Evolutionary conservation across 257 asterid species (phyloP), one percentile per base, ranked within the genome.

Genomic region (Rauvolfia tetraphylla): DNA sequence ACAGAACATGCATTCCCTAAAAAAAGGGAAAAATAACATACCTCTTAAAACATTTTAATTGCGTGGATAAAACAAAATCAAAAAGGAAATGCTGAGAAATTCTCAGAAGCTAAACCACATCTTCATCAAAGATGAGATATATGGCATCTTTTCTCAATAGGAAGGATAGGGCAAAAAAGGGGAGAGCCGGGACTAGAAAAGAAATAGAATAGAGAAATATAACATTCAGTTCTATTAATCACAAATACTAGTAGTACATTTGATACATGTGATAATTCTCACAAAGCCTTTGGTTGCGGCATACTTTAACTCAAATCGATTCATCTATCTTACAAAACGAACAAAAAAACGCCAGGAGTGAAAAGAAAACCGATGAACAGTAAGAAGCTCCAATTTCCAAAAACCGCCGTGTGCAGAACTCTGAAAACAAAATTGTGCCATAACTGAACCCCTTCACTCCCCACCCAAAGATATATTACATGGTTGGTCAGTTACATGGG

Each of bases 261-360:
- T 51, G 67, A 75, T 68, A 77, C 78, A 74, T 68, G 78, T 66
- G 83, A 88, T 83, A 79, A 41, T 66, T 82, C 78, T 74, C 78
- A 73, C 80, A 81, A 75, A 53, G 75, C 73, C 76, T 20, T 48
- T 74, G 46, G 51, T 66, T 51, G 48, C 67, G 23, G 58, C 75
- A 25, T 10, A 72, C 77, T 63, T 79, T 65, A 71, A 80, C 75
- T 71, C 71, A 51, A n/a, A 69, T 18, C 18, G 27, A 65, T 1
- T 76, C 71, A 74, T 82, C 89, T 84, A 88, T 82, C 78, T 82
- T 86, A 86, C 88, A 86, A 78, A 78, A 79, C 39, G 72, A 59
- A 42, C 41, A 63, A 80, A 79, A 75, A 57, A 80, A 77, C 79
- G 41, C 67, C 18, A 62, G 74, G 72, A 31, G 63, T 44, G 38